These are phyloP conservation scores for Coemansia sp. DNA, from an alignment of 192 early-diverging fungal species.

Conservation along the genomic window DNA sequence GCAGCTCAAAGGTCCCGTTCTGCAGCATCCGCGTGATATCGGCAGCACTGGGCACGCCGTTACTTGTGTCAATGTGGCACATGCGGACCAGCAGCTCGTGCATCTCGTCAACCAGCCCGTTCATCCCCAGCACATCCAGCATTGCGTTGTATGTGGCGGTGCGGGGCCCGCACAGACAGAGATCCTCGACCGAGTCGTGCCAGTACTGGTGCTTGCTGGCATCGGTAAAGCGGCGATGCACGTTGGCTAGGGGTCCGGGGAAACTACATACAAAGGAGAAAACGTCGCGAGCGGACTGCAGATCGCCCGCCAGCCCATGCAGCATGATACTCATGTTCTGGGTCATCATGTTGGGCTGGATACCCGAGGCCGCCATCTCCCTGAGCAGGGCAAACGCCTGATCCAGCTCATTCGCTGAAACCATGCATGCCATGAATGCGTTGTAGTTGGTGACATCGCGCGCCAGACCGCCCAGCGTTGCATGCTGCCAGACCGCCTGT, in stretches of 20 bases:
- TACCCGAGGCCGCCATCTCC: conserved; percentile 18
- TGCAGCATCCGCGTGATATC: background rate
- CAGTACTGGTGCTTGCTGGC: conserved; percentile 8
- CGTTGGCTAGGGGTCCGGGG: background rate
- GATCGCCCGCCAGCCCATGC: conserved; percentile 32
- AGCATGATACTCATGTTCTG: conserved; percentile 15
- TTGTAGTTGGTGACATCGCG: conserved; percentile 34
- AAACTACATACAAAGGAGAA: conserved; percentile 17
- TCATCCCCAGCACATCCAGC: conserved; percentile 42
- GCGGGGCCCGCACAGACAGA: conserved; percentile 1
- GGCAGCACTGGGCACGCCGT: background rate
- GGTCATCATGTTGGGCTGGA: conserved; percentile 26
- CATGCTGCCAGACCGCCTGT: conserved; percentile 37
- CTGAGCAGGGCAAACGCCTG: conserved; percentile 20
- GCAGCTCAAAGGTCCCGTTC: background rate
- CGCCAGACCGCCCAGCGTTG: conserved; percentile 23
- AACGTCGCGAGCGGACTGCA: conserved; percentile 18
- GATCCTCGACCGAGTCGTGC: conserved; percentile 12
- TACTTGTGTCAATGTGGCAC: background rate
- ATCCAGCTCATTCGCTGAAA: conserved; percentile 7
- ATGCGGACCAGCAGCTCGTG: conserved; percentile 15
- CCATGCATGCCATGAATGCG: conserved; percentile 22
- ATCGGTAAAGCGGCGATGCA: background rate
- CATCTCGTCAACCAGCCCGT: conserved; percentile 50
- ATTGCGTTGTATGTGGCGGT: conserved; percentile 26